These are phyloP conservation scores for Aspergillus coremiiformis DNA, from an alignment of 495 filamentous ascomycete species.

Conservation along the genomic window DNA sequence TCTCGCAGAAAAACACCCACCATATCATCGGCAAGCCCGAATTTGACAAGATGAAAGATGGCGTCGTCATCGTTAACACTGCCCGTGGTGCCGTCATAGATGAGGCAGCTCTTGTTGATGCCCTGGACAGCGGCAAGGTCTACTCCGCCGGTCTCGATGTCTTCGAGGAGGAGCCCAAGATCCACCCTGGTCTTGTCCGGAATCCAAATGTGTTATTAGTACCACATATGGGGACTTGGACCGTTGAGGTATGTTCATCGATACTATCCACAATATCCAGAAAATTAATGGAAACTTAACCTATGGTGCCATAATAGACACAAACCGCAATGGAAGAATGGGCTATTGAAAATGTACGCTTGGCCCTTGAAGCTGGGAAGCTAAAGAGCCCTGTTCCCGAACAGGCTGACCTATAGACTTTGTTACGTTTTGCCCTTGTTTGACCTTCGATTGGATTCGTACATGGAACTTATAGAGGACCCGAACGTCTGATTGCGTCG, in stretches of 20 bases:
- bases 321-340: conserved; percentile 58
- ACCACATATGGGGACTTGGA: conserved; percentile 66
- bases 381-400: conserved; percentile 53
- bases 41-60: conserved; percentile 63
- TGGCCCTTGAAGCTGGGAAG: conserved; percentile 47
- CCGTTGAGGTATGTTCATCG: conserved; percentile 46
- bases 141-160: conserved; percentile 58
- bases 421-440: not conserved
- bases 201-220: conserved; percentile 57
- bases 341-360: conserved; percentile 54
- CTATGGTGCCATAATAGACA: conserved; percentile 33
- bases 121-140: conserved; percentile 55
- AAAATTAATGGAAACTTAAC: not conserved
- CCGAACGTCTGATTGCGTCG: not conserved
- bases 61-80: conserved; percentile 66
- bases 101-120: conserved; percentile 59
- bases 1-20: conserved; percentile 48
- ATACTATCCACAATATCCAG: not conserved
- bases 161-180: conserved; percentile 59
- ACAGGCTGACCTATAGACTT: conserved; percentile 41
- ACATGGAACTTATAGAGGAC: not conserved
- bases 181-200: conserved; percentile 53
- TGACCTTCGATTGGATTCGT: not conserved
- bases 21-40: conserved; percentile 58
- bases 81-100: conserved; percentile 64